Evolutionary conservation across 805 yeast species (phyloP).

Genomic region (Candida nonsorbophila): DNA sequence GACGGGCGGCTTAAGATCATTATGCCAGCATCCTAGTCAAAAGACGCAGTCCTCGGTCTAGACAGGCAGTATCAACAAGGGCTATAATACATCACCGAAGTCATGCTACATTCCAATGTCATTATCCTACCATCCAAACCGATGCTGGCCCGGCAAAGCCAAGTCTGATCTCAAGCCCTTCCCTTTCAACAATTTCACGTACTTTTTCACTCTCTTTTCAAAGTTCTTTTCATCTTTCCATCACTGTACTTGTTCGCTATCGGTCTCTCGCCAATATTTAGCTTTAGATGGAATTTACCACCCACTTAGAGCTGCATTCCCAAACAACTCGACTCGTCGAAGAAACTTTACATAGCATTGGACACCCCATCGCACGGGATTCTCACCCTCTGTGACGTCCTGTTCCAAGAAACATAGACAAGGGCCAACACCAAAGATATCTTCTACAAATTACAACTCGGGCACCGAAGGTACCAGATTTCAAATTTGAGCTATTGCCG

Average conservation of each 20-base stretch:
- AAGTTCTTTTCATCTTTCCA: slow-evolving; percentile 42
- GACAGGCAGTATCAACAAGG: slow-evolving; percentile 14
- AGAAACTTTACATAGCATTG: slow-evolving; percentile 20
- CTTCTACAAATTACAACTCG: slow-evolving; percentile 37
- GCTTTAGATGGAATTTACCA: slow-evolving; percentile 36
- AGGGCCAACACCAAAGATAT: slow-evolving; percentile 22
- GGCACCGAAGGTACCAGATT: slow-evolving; percentile 33
- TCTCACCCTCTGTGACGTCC: slow-evolving; percentile 39
- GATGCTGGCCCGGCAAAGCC: slow-evolving; percentile 26
- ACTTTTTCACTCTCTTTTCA: slow-evolving; percentile 41
- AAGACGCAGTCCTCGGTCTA: slow-evolving; percentile 28
- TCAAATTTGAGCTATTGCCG: slow-evolving; percentile 35
- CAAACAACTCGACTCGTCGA: slow-evolving; percentile 33
- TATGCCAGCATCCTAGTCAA: slow-evolving; percentile 23
- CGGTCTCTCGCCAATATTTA: slow-evolving; percentile 44
- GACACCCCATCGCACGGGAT: slow-evolving; percentile 30
- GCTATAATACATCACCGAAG: slow-evolving; percentile 22
- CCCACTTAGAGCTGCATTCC: slow-evolving; percentile 38
- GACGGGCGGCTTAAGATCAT: slow-evolving; percentile 27
- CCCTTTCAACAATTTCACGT: slow-evolving; percentile 43
- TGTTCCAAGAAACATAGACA: slow-evolving; percentile 17
- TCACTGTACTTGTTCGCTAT: slow-evolving; percentile 44
- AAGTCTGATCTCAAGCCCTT: slow-evolving; percentile 37
- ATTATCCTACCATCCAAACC: slow-evolving; percentile 29
- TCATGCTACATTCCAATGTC: slow-evolving; percentile 22